Evolutionary conservation across 1,139 yeast species (phyloP), one percentile per base, ranked within the genome.

Genomic region (Diutina sp.): DNA sequence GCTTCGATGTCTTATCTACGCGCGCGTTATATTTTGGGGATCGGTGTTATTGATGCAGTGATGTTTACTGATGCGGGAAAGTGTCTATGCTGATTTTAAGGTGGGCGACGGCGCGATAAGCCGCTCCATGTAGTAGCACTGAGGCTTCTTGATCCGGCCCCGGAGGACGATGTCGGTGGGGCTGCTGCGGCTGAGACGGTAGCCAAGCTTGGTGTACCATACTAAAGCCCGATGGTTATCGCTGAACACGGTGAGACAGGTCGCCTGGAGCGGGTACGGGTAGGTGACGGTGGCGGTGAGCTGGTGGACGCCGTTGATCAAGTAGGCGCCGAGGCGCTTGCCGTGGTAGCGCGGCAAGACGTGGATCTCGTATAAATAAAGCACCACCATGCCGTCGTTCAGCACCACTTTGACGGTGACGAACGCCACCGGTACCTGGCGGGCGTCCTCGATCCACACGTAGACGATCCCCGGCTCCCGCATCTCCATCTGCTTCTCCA

Each of bases 361-460:
- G 58, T 82, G 86, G 55, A 82, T 74, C 64, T 82, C 87, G 63
- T 79, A 82, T 46, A 82, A 67, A 61, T 80, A 82, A 7, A 82
- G 64, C 30, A 74, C 77, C 58, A 68, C 69, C 7, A 59, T 54
- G 8, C 63, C 64, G 28, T 65, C 66, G 51, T 72, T 73, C 16
- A 60, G 38, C 21, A 77, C 74, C 45, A 77, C 63, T 63, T 72
- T 72, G 60, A 74, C 70, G 16, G 82, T 74, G 7, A 78, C 61
- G 61, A 79, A 80, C 7, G 72, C 82, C 4, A 68, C 68, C 5
- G n/a, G 14, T n/a, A 78, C 57, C 16, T 60, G 57, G 12, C 59
- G 58, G 0, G 53, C 54, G 7, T 58, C 58, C 53, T 68, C 69
- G 57, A 69, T 67, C 68, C 67, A 65, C 3, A 78, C 64, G 60